phyloP scores from a whole-genome alignment of 768 basidiomycete species.

The Xerocomellus amylosporus region DNA sequence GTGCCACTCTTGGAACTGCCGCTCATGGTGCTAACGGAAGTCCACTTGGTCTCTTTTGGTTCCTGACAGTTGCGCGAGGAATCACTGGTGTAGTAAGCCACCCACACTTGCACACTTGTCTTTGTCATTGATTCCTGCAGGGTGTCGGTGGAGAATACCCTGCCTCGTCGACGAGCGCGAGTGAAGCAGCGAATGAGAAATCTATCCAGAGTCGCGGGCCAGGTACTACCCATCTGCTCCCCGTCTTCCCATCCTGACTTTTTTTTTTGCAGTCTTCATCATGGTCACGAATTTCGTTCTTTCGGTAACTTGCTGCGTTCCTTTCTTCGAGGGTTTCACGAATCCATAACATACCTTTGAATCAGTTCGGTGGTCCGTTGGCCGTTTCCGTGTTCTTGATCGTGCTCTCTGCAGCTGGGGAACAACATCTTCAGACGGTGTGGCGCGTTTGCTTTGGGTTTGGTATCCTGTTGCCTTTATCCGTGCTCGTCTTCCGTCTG shows the following conservation, averaged over 20 bases:
- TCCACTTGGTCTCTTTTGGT: conserved; percentile 66
- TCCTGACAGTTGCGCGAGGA: conserved; percentile 67
- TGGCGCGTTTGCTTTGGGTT: conserved; percentile 69
- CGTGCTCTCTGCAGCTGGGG: conserved; percentile 63
- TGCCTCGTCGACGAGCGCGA: conserved; percentile 64
- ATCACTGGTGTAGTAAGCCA: conserved; percentile 59
- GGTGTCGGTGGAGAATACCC: conserved; percentile 81
- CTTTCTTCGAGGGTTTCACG: not conserved
- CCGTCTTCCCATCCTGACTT: not conserved
- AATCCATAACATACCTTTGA: conserved; percentile 1
- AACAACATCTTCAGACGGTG: conserved; percentile 57
- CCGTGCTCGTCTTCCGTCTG: conserved; percentile 70
- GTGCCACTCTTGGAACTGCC: conserved; percentile 64
- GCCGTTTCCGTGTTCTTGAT: conserved; percentile 66
- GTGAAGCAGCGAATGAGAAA: conserved; percentile 72
- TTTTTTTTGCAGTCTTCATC: conserved; percentile 51
- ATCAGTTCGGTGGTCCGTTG: conserved; percentile 63
- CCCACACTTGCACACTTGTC: not conserved
- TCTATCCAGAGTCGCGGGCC: conserved; percentile 59
- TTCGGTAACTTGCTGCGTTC: conserved; percentile 39
- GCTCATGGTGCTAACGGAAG: conserved; percentile 61
- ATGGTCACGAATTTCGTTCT: conserved; percentile 75
- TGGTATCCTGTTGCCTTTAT: conserved; percentile 59
- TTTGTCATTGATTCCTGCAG: conserved; percentile 27
- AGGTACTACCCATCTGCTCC: conserved; percentile 32